Percentiles rank a stretch among this genome's conserved stretches.
phyloP scores from a whole-genome alignment of 495 filamentous ascomycete species.

The Penicillium manginii region DNA sequence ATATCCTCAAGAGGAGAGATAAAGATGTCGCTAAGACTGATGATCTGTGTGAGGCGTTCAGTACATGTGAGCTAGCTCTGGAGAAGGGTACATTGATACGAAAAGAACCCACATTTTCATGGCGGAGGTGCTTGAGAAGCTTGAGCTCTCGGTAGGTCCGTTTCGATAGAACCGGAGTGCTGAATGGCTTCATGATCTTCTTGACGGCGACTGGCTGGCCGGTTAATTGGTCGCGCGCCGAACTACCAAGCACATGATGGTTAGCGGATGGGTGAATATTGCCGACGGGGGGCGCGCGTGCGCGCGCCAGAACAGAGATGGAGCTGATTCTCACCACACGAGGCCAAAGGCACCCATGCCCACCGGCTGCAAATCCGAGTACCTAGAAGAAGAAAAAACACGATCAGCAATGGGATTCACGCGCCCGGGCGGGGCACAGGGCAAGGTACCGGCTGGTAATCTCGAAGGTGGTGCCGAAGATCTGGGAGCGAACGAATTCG shows the following conservation, averaged over 20 bases:
- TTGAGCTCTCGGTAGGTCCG: slow-evolving; percentile 97
- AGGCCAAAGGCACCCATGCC: slow-evolving; percentile 99
- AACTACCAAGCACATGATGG: slow-evolving; percentile 55
- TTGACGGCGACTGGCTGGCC: slow-evolving; percentile 95
- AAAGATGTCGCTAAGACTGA: slow-evolving; percentile 98
- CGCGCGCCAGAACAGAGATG: slow-evolving; percentile 11
- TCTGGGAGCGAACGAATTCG: slow-evolving; percentile 98
- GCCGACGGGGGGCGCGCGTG: slow-evolving; percentile 17
- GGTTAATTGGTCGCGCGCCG: slow-evolving; percentile 96
- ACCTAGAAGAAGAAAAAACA: slow-evolving; percentile 55
- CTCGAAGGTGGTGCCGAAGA: slow-evolving; percentile 99
- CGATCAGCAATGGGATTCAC: slow-evolving; percentile 15
- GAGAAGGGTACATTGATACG: background rate
- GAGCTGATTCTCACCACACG: slow-evolving; percentile 74
- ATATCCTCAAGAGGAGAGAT: slow-evolving; percentile 99
- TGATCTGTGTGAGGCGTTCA: slow-evolving; percentile 66
- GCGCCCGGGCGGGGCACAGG: slow-evolving; percentile 8
- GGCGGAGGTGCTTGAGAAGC: slow-evolving; percentile 91
- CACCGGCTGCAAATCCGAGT: slow-evolving; percentile 96
- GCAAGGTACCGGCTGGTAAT: slow-evolving; percentile 89
- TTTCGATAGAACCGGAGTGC: slow-evolving; percentile 95
- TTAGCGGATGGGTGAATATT: slow-evolving; percentile 18
- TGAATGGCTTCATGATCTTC: slow-evolving; percentile 99
- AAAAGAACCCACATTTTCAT: slow-evolving; percentile 78
- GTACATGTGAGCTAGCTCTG: background rate